phyloP scores from a whole-genome alignment of 495 filamentous ascomycete genomes.

The Glonium stellatum region DNA sequence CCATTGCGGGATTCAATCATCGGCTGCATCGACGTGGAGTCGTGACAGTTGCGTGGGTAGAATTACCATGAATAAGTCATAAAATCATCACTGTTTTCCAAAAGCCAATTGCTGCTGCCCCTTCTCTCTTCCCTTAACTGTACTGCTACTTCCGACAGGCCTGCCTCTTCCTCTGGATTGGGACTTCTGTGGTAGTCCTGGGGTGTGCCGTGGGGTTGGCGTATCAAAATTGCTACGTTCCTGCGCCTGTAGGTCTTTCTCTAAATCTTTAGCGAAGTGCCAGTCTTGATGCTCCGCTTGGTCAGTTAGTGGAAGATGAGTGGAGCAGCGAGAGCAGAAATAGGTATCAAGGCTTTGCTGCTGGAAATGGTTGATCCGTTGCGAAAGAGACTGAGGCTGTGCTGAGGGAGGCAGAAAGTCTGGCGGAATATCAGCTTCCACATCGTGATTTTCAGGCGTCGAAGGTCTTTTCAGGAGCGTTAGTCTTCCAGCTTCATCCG shows the following conservation, averaged over 20 bases:
- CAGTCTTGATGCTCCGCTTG: constrained; percentile 82
- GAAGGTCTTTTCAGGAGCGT: background rate
- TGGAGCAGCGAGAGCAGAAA: constrained; percentile 61
- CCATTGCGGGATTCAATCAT: too few relatives aligned
- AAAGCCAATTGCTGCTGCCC: constrained; percentile 37
- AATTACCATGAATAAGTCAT: too few relatives aligned
- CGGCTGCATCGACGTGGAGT: too few relatives aligned
- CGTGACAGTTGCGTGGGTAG: too few relatives aligned
- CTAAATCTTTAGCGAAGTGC: constrained; percentile 88
- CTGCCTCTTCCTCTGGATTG: constrained; percentile 21
- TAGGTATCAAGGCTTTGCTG: constrained; percentile 40
- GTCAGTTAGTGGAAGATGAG: constrained; percentile 47
- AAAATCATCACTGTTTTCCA: constrained; percentile 18
- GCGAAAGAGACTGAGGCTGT: constrained; percentile 11
- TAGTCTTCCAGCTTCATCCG: too few relatives aligned
- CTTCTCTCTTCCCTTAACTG: constrained; percentile 19
- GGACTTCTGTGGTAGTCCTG: constrained; percentile 8
- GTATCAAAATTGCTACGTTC: constrained; percentile 27
- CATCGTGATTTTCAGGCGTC: constrained; percentile 3
- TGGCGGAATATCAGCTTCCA: background rate
- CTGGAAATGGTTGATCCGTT: constrained; percentile 22
- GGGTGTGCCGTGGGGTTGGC: background rate
- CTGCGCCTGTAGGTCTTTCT: constrained; percentile 66
- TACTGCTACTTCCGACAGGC: constrained; percentile 8
- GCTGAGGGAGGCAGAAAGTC: constrained; percentile 21